A percentile compares a stretch with the other conserved stretches of the same genome.
phyloP scores from a whole-genome alignment of 495 filamentous ascomycete species.

The Annulohypoxylon stygium region DNA sequence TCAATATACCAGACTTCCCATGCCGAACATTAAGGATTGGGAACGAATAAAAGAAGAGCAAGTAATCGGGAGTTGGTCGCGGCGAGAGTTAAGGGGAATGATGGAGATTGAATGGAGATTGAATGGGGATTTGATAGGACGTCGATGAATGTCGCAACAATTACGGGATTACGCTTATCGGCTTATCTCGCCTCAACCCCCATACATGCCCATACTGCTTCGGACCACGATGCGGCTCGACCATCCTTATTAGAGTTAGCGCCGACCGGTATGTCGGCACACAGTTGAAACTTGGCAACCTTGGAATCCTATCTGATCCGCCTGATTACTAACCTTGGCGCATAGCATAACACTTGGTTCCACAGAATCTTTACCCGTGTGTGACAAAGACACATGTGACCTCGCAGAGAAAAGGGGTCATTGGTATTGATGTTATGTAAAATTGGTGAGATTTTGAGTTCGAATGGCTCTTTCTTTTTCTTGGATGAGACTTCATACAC shows the following conservation, averaged over 20 bases:
- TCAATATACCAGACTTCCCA: conserved; percentile 18
- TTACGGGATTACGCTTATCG: conserved; percentile 33
- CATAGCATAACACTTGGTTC: background rate
- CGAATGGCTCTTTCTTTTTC: background rate
- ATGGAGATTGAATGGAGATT: conserved; percentile 3
- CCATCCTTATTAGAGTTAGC: conserved; percentile 33
- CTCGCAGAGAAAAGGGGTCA: background rate
- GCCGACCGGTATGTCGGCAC: conserved; percentile 32
- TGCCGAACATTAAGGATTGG: conserved; percentile 39
- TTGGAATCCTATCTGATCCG: conserved; percentile 13
- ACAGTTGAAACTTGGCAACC: background rate
- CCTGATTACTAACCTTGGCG: conserved; percentile 12
- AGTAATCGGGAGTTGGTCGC: conserved; percentile 35
- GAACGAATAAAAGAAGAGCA: conserved; percentile 29
- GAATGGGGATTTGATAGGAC: conserved; percentile 15
- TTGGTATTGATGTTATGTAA: background rate
- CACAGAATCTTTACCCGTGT: conserved; percentile 9
- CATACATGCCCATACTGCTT: conserved; percentile 19
- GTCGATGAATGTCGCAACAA: conserved; percentile 14
- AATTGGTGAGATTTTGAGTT: background rate
- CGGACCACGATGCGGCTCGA: conserved; percentile 23
- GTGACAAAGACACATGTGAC: background rate
- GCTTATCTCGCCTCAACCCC: conserved; percentile 24
- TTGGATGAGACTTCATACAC: too few species aligned
- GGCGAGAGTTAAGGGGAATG: background rate